phyloP scores from a whole-genome alignment of 108 stramenopile species.

The Cyclotella cryptica region DNA sequence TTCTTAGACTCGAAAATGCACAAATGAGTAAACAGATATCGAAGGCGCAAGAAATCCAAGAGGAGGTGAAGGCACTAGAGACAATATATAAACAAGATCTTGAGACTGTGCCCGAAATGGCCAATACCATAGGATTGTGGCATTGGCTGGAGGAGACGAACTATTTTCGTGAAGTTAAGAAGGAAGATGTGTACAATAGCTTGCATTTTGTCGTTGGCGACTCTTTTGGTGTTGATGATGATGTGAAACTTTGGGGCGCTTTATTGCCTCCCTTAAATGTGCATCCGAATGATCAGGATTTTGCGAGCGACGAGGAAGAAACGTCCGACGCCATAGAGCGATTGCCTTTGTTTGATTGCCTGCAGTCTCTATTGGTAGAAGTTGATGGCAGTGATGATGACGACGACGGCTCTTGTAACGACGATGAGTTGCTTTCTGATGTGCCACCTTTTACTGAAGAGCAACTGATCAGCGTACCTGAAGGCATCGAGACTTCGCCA shows the following conservation, averaged over 20 bases:
- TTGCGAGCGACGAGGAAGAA: background rate
- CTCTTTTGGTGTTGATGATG: slow-evolving; percentile 1
- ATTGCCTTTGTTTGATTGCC: slow-evolving; percentile 60
- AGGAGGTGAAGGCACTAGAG: slow-evolving; percentile 24
- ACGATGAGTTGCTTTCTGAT: slow-evolving; percentile 21
- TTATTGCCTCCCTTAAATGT: slow-evolving; percentile 13
- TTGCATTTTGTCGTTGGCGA: slow-evolving; percentile 18
- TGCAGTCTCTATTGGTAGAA: slow-evolving; percentile 74
- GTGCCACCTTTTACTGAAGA: slow-evolving; percentile 33
- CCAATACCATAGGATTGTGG: slow-evolving; percentile 42
- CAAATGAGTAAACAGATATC: slow-evolving; percentile 13
- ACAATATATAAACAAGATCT: slow-evolving; percentile 27
- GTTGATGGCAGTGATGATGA: slow-evolving; percentile 45
- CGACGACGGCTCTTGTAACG: slow-evolving; percentile 32
- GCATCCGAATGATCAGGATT: background rate
- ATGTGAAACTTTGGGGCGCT: slow-evolving; percentile 20
- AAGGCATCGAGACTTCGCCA: background rate
- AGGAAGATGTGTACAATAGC: slow-evolving; percentile 23
- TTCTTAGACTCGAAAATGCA: slow-evolving; percentile 25
- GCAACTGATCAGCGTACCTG: slow-evolving; percentile 34
- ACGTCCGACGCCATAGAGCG: slow-evolving; percentile 4
- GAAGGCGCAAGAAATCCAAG: slow-evolving; percentile 18
- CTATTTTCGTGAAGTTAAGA: slow-evolving; percentile 25
- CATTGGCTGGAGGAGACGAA: slow-evolving; percentile 31
- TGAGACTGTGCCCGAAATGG: slow-evolving; percentile 30